These are phyloP conservation scores for Phytophthora hybrid DNA, from an alignment of 352 stramenopile genomes.

Conservation along the genomic window DNA sequence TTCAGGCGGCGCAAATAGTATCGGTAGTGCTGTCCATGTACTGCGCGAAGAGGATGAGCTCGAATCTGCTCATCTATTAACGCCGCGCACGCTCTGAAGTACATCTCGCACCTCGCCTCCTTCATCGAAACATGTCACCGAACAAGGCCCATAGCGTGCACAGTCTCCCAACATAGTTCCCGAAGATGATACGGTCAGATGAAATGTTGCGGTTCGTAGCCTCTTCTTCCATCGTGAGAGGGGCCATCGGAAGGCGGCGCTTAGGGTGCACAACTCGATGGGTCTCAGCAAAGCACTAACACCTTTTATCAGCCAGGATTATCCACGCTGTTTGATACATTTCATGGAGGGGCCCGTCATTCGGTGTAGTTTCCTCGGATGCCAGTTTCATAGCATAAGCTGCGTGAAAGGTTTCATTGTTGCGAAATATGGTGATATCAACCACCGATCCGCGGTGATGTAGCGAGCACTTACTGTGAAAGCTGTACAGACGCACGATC, in stretches of 20 bases:
- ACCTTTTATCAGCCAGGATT: background rate
- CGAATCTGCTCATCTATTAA: constrained; percentile 4
- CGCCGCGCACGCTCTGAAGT: constrained; percentile 11
- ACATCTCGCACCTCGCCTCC: constrained; percentile 15
- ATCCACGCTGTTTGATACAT: constrained; percentile 3
- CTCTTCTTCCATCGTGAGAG: constrained; percentile 4
- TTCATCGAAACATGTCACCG: constrained; percentile 13
- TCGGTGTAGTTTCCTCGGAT: background rate
- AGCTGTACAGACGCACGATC: too few species aligned
- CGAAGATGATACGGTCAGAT: constrained; percentile 5
- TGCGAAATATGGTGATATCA: constrained; percentile 11
- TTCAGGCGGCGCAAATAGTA: constrained; percentile 8
- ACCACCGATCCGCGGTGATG: background rate
- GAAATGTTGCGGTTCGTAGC: constrained; percentile 1
- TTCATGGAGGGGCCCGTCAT: background rate
- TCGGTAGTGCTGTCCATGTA: constrained; percentile 4
- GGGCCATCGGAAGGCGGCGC: background rate
- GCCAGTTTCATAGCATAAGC: background rate
- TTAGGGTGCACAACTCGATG: constrained; percentile 5
- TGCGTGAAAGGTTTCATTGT: constrained; percentile 4
- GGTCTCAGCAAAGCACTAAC: background rate
- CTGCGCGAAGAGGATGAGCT: background rate
- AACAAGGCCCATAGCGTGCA: constrained; percentile 12
- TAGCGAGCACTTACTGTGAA: constrained; percentile 1
- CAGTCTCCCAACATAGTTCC: constrained; percentile 14